Evolutionary conservation across 2,329 filamentous ascomycete genomes (phyloP).

Genomic region (Diplocarpon mali): DNA sequence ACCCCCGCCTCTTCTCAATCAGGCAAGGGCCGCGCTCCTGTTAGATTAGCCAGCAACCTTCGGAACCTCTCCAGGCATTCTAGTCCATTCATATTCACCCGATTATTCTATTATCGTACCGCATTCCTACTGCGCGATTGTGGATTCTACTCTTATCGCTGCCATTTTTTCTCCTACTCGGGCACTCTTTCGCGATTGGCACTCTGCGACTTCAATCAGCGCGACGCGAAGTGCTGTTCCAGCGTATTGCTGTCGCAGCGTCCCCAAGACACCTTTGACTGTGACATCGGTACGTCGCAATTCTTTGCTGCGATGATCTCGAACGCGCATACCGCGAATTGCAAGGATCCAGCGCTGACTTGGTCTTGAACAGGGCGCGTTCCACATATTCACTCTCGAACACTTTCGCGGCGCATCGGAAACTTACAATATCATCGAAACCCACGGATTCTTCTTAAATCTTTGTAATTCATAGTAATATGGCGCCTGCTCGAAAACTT

Average conservation of each 20-base stretch:
- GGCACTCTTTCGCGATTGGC: not conserved
- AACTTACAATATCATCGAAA: constrained; percentile 4
- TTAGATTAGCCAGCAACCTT: not conserved
- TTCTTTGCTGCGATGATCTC: not conserved
- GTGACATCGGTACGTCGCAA: constrained; percentile 3
- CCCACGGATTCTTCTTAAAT: constrained; percentile 3
- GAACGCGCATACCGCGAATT: constrained; percentile 3
- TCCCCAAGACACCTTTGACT: not conserved
- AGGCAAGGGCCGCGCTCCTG: constrained; percentile 5
- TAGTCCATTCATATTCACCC: not conserved
- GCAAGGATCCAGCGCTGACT: not conserved
- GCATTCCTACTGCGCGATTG: constrained; percentile 4
- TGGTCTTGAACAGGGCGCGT: constrained; percentile 2
- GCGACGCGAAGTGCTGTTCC: not conserved
- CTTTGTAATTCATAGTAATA: constrained; percentile 10
- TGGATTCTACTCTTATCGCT: constrained; percentile 7
- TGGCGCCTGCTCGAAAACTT: constrained; percentile 30
- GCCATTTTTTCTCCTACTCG: constrained; percentile 6
- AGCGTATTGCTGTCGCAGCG: constrained; percentile 6
- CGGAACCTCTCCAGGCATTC: too few relatives aligned
- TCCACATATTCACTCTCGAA: constrained; percentile 2
- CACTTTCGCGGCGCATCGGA: constrained; percentile 1
- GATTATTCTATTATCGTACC: constrained; percentile 9
- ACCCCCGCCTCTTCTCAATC: constrained; percentile 1
- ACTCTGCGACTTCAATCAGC: not conserved